Conservation (phyloP, 1,284 basidiomycete species). For the Sphagnurus paluster region DNA sequence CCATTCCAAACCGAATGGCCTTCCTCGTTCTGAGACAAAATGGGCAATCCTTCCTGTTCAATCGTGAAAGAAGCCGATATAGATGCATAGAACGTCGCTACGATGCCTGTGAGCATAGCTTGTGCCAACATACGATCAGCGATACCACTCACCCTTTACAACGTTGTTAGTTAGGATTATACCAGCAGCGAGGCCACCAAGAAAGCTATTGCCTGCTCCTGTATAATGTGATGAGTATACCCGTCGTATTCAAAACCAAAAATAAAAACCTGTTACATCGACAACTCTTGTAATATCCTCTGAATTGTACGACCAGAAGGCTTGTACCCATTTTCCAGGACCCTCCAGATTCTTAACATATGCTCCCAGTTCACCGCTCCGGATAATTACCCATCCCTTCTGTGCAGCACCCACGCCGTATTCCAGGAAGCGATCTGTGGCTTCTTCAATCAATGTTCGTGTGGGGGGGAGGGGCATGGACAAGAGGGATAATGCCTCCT, state of each 20-base stretch:
- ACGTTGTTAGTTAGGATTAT: constrained; percentile 58
- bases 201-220: constrained; percentile 88
- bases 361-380: constrained; percentile 77
- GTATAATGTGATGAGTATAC: constrained; percentile 1
- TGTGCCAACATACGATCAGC: background rate
- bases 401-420: constrained; percentile 53
- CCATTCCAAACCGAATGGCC: constrained; percentile 64
- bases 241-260: background rate
- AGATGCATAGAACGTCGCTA: constrained; percentile 71
- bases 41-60: constrained; percentile 79
- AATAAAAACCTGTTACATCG: constrained; percentile 76
- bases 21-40: constrained; percentile 31
- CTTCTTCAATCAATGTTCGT: constrained; percentile 56
- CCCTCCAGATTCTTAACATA: constrained; percentile 53
- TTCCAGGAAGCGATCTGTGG: constrained; percentile 56
- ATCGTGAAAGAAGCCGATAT: constrained; percentile 84
- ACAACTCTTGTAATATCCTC: constrained; percentile 54
- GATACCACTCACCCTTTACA: constrained; percentile 53
- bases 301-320: constrained; percentile 59
- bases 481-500: constrained; percentile 69
- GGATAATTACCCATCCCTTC: constrained; percentile 66
- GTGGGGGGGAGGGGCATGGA: constrained; percentile 52
- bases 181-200: constrained; percentile 83
- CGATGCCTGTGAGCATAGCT: constrained; percentile 4
- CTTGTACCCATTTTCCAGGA: constrained; percentile 69